These are phyloP conservation scores for Fusarium pilosicola DNA, from an alignment of 2,329 filamentous ascomycete species.

Conservation along the genomic window DNA sequence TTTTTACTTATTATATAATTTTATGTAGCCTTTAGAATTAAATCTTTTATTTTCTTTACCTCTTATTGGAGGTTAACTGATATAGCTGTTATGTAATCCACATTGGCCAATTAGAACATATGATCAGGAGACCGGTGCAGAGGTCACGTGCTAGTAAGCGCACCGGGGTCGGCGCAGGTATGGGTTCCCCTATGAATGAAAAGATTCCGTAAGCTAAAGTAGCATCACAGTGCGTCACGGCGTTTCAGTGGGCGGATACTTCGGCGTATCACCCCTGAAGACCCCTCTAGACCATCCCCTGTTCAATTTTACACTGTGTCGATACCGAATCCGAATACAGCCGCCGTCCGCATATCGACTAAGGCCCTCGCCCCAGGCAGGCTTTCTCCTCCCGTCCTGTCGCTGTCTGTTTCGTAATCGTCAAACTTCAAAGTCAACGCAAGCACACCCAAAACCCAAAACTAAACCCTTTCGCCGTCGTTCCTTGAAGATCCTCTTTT, in stretches of 20 bases:
- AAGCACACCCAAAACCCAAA: slow-evolving; percentile 9
- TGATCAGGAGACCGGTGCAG: too few species aligned
- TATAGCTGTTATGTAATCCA: too few species aligned
- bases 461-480: slow-evolving; percentile 22
- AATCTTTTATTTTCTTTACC: too few species aligned
- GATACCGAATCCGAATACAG: slow-evolving; percentile 25
- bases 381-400: slow-evolving; percentile 22
- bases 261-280: neutral
- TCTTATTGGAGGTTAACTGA: too few species aligned
- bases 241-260: neutral
- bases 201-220: neutral
- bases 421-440: slow-evolving; percentile 17
- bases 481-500: slow-evolving; percentile 32
- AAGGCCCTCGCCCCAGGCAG: slow-evolving; percentile 1
- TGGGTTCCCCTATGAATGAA: neutral
- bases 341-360: slow-evolving; percentile 17
- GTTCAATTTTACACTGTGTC: slow-evolving; percentile 21
- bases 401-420: slow-evolving; percentile 25
- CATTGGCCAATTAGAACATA: too few species aligned
- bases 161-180: too few species aligned
- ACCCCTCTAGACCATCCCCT: slow-evolving; percentile 5
- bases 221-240: slow-evolving; percentile 19
- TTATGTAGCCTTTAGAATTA: too few species aligned
- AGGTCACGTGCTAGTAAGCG: too few species aligned
- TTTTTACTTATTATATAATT: too few species aligned